Evolutionary conservation across 1,284 basidiomycete genomes (phyloP).

Genomic region (Athelia psychrophila): DNA sequence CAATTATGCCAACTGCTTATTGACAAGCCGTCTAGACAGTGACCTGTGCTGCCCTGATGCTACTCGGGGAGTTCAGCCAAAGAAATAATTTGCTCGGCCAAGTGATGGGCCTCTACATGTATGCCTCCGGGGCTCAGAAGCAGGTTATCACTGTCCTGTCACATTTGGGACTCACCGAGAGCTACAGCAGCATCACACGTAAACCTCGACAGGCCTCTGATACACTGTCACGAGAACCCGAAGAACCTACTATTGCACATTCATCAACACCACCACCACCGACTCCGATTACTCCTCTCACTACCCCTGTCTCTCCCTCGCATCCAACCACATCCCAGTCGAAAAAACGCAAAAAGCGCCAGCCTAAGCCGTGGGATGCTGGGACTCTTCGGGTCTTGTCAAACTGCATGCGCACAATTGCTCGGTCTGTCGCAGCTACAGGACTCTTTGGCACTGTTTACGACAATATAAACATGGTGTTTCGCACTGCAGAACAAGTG

Average conservation of each 20-base stretch:
- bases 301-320: no score
- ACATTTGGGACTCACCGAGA: slow-evolving; percentile 21
- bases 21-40: slow-evolving; percentile 6
- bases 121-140: slow-evolving; percentile 24
- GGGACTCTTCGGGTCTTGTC: slow-evolving; percentile 19
- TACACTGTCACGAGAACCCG: no score
- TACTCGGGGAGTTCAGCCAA: slow-evolving; percentile 27
- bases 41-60: slow-evolving; percentile 9
- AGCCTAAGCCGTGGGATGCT: background rate
- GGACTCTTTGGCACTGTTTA: slow-evolving; percentile 21
- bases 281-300: no score
- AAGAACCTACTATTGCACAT: no score
- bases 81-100: slow-evolving; percentile 24
- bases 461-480: slow-evolving; percentile 35
- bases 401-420: slow-evolving; percentile 12
- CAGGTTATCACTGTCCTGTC: slow-evolving; percentile 25
- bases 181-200: slow-evolving; percentile 20
- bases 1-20: background rate
- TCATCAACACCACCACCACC: no score
- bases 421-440: slow-evolving; percentile 14
- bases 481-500: slow-evolving; percentile 27
- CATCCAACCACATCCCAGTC: background rate
- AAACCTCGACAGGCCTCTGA: background rate
- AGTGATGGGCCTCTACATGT: slow-evolving; percentile 29
- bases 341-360: background rate